Percentiles rank a stretch among this genome's conserved stretches.
phyloP scores from a whole-genome alignment of 768 basidiomycete species.

The Hydnum rufescens region DNA sequence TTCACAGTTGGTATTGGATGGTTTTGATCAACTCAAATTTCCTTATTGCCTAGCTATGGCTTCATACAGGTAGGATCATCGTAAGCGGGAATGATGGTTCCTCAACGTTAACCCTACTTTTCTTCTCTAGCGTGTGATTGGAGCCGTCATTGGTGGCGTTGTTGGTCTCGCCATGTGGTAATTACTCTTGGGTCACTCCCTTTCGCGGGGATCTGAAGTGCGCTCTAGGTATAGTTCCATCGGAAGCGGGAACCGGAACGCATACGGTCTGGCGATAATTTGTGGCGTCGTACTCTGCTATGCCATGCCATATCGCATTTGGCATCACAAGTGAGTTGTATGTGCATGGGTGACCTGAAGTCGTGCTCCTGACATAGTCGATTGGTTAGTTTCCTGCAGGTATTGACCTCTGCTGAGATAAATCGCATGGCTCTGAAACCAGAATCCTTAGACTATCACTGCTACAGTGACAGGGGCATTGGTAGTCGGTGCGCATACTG shows the following conservation, averaged over 20 bases:
- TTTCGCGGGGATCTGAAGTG: not conserved
- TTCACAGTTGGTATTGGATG: no score
- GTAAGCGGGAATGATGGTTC: no score
- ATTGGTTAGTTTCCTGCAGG: no score
- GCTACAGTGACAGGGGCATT: constrained; percentile 3
- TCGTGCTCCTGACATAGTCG: no score
- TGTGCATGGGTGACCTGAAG: no score
- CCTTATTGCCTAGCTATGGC: not conserved
- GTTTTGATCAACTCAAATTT: no score
- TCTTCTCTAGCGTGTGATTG: not conserved
- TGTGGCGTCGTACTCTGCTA: constrained; percentile 1
- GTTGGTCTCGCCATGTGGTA: constrained; percentile 4
- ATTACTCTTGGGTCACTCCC: not conserved
- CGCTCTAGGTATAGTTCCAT: constrained; percentile 4
- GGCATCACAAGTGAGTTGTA: constrained; percentile 2
- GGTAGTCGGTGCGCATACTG: not conserved
- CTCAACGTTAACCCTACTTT: no score
- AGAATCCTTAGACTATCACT: constrained; percentile 4
- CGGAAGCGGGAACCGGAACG: constrained; percentile 5
- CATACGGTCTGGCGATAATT: constrained; percentile 3
- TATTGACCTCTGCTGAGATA: no score
- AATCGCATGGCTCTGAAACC: no score
- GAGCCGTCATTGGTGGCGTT: constrained; percentile 4
- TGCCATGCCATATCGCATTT: constrained; percentile 4
- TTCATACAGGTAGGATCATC: constrained; percentile 2